A percentile compares a stretch with the other conserved stretches of the same genome.
These are phyloP conservation scores for Pistacia atlantica DNA, from an alignment of 345 rosid genomes.

Conservation along the genomic window DNA sequence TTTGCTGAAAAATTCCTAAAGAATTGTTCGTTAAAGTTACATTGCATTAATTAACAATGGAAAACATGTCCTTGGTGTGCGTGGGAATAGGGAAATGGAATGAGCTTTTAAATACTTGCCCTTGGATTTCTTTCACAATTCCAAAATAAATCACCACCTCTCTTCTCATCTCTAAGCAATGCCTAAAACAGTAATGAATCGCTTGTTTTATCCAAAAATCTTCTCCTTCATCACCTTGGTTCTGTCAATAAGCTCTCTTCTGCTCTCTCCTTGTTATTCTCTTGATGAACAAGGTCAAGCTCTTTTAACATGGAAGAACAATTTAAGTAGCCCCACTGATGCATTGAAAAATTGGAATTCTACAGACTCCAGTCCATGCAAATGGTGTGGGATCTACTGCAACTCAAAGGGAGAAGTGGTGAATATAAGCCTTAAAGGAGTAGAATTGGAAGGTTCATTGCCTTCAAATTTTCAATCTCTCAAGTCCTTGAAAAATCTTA, in stretches of 20 bases:
- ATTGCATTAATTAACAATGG: too few relatives aligned
- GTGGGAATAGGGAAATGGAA: too few relatives aligned
- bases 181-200: conserved; percentile 57
- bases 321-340: conserved; percentile 49
- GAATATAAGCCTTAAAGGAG: too few relatives aligned
- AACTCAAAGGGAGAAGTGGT: conserved; percentile 41
- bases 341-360: conserved; percentile 61
- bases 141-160: conserved; percentile 40
- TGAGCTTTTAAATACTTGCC: too few relatives aligned
- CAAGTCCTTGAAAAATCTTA: not conserved
- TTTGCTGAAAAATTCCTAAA: too few relatives aligned
- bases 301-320: conserved; percentile 75
- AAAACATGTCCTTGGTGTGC: too few relatives aligned
- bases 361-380: conserved; percentile 55
- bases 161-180: conserved; percentile 40
- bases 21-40: too few relatives aligned
- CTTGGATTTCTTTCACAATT: conserved; percentile 33
- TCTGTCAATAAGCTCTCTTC: conserved; percentile 39
- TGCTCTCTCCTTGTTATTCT: conserved; percentile 50
- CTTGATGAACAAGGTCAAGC: conserved; percentile 66
- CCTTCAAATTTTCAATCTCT: not conserved
- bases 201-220: conserved; percentile 28
- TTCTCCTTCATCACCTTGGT: conserved; percentile 38
- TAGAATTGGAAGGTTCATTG: not conserved
- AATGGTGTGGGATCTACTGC: conserved; percentile 71